Base-by-base conservation (phyloP, 306 rosid genomes). In the Clitoria ternatea region DNA sequence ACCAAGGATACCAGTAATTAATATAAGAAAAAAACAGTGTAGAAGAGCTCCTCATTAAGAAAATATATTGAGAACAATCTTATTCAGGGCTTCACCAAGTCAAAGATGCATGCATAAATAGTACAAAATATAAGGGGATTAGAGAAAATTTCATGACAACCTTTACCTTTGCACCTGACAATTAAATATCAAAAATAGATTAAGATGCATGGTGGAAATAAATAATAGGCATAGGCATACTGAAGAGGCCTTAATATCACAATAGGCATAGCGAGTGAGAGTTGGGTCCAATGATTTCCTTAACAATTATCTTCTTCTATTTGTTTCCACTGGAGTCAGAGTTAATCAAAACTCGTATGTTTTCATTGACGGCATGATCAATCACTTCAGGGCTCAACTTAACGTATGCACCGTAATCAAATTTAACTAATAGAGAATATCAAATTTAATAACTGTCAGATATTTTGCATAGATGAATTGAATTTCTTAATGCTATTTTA, bases 211-310 rank as follows among this genome's bases (percentile, higher is more conserved):
- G 55, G 42, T 5, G 5, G 7, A n/a, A 64, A 18, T 26, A 13
- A 45, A 7, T 14, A 14, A 10, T 23, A n/a, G n/a, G n/a, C n/a
- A n/a, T 43, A 5, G 29, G 37, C 33, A 45, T 66, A 7, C 4
- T 48, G 61, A 20, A 47, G 62, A 72, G 23, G 24, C 63, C 40
- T 15, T 48, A 52, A 50, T 56, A 64, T 53, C 19, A 42, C 27
- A 52, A 14, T n/a, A n/a, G 26, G n/a, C 10, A 74, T 2, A 61
- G 70, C 60, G 61, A n/a, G n/a, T n/a, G n/a, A n/a, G n/a, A n/a
- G 55, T 88, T 32, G 97, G 97, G 54, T 50, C 96, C 56, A 91
- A 91, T 44, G 97, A 91, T 80, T 88, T 91, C 47, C 76, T 91
- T 39, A 91, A 91, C 80, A 91, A 91, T 24, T 91, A 88, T 75